Percentiles rank a stretch among this genome's conserved stretches.
Conservation (phyloP, 1,139 yeast species). For the Kodamaea sp. region DNA sequence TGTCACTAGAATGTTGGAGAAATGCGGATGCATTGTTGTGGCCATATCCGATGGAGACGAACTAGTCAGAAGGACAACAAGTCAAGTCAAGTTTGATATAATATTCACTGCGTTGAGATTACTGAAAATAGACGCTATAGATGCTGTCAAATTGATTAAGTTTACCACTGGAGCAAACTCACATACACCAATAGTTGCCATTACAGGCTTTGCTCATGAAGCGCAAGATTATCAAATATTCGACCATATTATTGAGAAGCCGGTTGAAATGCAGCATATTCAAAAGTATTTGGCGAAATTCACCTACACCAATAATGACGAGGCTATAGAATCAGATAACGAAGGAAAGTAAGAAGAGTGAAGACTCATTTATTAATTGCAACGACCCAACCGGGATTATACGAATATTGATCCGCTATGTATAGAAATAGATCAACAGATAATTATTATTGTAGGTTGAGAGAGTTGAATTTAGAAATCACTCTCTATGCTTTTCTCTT, state of each 20-base stretch:
- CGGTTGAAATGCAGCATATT: slow-evolving; percentile 47
- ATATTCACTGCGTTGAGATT: slow-evolving; percentile 76
- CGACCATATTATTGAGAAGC: slow-evolving; percentile 75
- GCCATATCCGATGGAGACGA: slow-evolving; percentile 82
- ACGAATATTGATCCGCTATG: no score
- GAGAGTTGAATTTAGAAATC: no score
- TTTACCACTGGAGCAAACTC: slow-evolving; percentile 77
- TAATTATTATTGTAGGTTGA: no score
- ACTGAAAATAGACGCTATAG: slow-evolving; percentile 68
- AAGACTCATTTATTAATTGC: no score
- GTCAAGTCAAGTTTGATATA: slow-evolving; percentile 80
- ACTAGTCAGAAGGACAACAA: slow-evolving; percentile 76
- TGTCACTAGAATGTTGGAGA: slow-evolving; percentile 62
- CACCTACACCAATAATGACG: slow-evolving; percentile 21
- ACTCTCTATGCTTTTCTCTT: neutral
- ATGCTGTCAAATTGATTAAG: slow-evolving; percentile 75
- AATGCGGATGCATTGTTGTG: slow-evolving; percentile 79
- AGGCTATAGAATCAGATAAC: slow-evolving; percentile 27
- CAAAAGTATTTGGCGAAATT: slow-evolving; percentile 25
- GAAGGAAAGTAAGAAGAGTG: slow-evolving; percentile 9
- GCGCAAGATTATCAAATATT: slow-evolving; percentile 61
- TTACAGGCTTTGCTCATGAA: slow-evolving; percentile 73
- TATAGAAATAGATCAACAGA: no score
- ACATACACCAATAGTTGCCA: slow-evolving; percentile 74
- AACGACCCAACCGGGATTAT: no score